Evolutionary conservation across 75 land plant genomes (phyloP).

Genomic region (Selaginella moellendorffii): DNA sequence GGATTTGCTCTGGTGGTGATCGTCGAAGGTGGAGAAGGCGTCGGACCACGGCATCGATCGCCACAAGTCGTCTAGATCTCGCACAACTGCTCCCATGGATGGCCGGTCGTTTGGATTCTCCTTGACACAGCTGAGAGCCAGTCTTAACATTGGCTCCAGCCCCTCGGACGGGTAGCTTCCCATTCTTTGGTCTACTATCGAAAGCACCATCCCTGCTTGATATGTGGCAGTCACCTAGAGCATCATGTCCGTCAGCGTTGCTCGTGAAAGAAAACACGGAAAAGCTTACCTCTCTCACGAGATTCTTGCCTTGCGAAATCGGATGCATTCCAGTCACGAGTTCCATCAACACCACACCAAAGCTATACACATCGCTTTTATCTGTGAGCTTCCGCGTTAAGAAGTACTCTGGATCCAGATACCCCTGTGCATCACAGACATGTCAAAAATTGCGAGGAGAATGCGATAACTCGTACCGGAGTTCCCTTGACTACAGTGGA

Average conservation of each 20-base stretch:
- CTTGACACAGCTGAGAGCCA: conserved; percentile 11
- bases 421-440: conserved; percentile 40
- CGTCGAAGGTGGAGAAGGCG: neutral
- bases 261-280: too few relatives aligned
- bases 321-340: conserved; percentile 85
- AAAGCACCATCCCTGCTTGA: conserved; percentile 35
- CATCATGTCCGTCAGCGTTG: too few relatives aligned
- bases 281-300: conserved; percentile 95
- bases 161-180: conserved; percentile 26
- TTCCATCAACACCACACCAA: conserved; percentile 82
- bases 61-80: conserved; percentile 39
- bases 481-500: conserved; percentile 54
- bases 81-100: conserved; percentile 52
- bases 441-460: neutral
- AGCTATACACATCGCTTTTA: conserved; percentile 97
- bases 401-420: conserved; percentile 88
- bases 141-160: conserved; percentile 1
- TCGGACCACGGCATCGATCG: conserved; percentile 22
- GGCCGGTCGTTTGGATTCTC: conserved; percentile 36
- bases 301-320: conserved; percentile 69
- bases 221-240: conserved; percentile 54
- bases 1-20: neutral
- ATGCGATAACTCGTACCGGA: conserved; percentile 20
- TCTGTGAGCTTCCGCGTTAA: conserved; percentile 72
- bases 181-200: conserved; percentile 37